These are phyloP conservation scores for Leucogyrophana mollusca DNA, from an alignment of 768 basidiomycete genomes.

Conservation along the genomic window DNA sequence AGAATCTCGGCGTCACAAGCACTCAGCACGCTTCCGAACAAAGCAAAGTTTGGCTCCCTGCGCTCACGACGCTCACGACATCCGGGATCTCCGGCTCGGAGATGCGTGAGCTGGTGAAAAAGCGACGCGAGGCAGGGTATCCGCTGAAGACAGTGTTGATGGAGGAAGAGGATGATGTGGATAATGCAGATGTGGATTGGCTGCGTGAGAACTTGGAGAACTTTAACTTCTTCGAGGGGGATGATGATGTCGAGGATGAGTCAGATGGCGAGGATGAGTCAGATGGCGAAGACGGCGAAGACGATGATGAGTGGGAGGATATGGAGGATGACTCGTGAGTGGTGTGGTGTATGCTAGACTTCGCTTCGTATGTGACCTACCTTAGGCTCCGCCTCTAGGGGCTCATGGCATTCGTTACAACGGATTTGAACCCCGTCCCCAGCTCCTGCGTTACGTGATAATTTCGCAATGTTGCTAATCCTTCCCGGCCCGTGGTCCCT, in stretches of 20 bases:
- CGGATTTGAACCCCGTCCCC: too few relatives aligned
- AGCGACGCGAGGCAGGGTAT: slow-evolving; percentile 38
- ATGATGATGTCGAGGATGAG: slow-evolving; percentile 46
- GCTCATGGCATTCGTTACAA: too few relatives aligned
- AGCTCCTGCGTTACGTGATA: too few relatives aligned
- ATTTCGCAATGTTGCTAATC: too few relatives aligned
- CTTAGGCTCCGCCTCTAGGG: too few relatives aligned
- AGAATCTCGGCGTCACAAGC: slow-evolving; percentile 15
- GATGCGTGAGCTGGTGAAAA: slow-evolving; percentile 46
- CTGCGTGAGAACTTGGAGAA: slow-evolving; percentile 46
- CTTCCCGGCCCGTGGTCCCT: too few relatives aligned
- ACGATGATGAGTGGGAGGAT: slow-evolving; percentile 4
- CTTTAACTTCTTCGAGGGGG: slow-evolving; percentile 58
- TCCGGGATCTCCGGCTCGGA: slow-evolving; percentile 39
- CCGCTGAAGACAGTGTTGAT: slow-evolving; percentile 47
- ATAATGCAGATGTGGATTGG: slow-evolving; percentile 47
- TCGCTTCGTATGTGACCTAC: too few relatives aligned
- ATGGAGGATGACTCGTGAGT: too few relatives aligned
- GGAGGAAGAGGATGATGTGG: slow-evolving; percentile 43
- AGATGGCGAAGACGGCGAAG: slow-evolving; percentile 23
- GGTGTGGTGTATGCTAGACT: too few relatives aligned
- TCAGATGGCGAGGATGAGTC: slow-evolving; percentile 29
- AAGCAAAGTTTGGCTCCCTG: slow-evolving; percentile 41
- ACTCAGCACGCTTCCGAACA: neutral
- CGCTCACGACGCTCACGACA: slow-evolving; percentile 47